A percentile compares a stretch with the other conserved stretches of the same genome.
These are phyloP conservation scores for Mucor saturninus DNA, from an alignment of 371 early-diverging fungal genomes.

Conservation along the genomic window DNA sequence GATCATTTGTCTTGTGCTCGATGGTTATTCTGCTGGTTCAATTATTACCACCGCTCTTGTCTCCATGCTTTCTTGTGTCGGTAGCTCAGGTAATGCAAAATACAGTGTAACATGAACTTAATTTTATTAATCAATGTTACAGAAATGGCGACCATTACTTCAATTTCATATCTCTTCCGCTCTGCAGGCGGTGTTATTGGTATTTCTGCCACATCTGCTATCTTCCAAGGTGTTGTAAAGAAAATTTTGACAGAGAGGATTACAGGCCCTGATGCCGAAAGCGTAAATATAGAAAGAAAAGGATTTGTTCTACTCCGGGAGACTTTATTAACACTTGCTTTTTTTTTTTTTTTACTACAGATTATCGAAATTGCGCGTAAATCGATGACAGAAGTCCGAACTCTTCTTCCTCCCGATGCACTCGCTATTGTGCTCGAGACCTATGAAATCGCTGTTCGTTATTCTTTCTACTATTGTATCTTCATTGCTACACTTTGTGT, in stretches of 20 bases:
- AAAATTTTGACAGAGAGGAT: slow-evolving; percentile 30
- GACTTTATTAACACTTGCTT: neutral
- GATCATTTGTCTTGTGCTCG: slow-evolving; percentile 32
- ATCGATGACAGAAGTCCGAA: slow-evolving; percentile 45
- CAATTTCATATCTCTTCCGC: slow-evolving; percentile 56
- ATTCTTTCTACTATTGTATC: slow-evolving; percentile 40
- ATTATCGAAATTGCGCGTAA: slow-evolving; percentile 53
- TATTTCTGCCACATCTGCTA: slow-evolving; percentile 44
- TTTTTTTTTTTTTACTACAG: slow-evolving; percentile 15
- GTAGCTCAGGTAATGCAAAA: slow-evolving; percentile 34
- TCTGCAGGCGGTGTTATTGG: slow-evolving; percentile 52
- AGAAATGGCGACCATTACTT: slow-evolving; percentile 60
- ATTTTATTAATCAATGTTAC: neutral
- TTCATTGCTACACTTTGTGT: slow-evolving; percentile 38
- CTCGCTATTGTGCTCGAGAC: slow-evolving; percentile 47
- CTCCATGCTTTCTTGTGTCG: slow-evolving; percentile 54
- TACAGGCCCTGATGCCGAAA: slow-evolving; percentile 47
- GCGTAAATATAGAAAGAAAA: slow-evolving; percentile 15
- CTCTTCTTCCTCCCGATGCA: slow-evolving; percentile 40
- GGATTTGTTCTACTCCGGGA: neutral
- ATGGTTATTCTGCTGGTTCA: slow-evolving; percentile 51
- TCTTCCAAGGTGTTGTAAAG: slow-evolving; percentile 50
- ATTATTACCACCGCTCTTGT: slow-evolving; percentile 52
- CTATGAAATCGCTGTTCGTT: slow-evolving; percentile 41
- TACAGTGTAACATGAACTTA: neutral